phyloP scores from a whole-genome alignment of 257 asterid species.

The Gynochthodes officinalis region DNA sequence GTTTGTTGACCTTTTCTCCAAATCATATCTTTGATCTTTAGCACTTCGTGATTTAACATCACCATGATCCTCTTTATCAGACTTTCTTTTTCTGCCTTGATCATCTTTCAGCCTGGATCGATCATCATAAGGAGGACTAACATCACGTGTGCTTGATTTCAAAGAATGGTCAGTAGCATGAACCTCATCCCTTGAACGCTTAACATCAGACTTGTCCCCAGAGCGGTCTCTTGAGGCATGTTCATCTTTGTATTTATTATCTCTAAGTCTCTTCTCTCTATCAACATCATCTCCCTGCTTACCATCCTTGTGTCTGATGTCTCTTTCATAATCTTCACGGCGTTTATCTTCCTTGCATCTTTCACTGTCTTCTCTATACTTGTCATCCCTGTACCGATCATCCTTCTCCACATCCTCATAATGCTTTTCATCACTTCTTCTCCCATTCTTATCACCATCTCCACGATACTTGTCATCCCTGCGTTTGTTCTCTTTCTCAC shows the following conservation, averaged over 20 bases:
- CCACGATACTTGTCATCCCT: constrained; percentile 61
- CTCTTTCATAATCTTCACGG: constrained; percentile 64
- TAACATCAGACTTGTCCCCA: constrained; percentile 64
- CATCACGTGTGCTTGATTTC: constrained; percentile 55
- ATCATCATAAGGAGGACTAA: constrained; percentile 68
- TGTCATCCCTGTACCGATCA: constrained; percentile 41
- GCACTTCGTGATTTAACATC: constrained; percentile 64
- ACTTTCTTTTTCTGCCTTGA: constrained; percentile 62
- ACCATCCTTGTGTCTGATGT: constrained; percentile 49
- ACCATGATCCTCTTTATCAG: constrained; percentile 64
- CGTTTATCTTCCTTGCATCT: constrained; percentile 60
- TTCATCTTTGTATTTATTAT: constrained; percentile 65
- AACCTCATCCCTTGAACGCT: constrained; percentile 60
- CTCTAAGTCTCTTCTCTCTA: constrained; percentile 69
- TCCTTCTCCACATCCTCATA: constrained; percentile 56
- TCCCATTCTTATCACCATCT: constrained; percentile 53
- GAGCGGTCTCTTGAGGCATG: constrained; percentile 52
- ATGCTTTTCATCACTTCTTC: constrained; percentile 47
- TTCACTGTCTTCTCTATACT: constrained; percentile 45
- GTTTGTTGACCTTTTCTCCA: constrained; percentile 57
- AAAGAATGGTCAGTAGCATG: constrained; percentile 50
- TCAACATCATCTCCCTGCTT: constrained; percentile 57
- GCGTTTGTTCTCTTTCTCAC: constrained; percentile 51
- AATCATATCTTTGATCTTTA: constrained; percentile 63
- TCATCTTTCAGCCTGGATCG: constrained; percentile 67